phyloP scores from a whole-genome alignment of 1,284 basidiomycete genomes.

The Fomitopsis betulina region DNA sequence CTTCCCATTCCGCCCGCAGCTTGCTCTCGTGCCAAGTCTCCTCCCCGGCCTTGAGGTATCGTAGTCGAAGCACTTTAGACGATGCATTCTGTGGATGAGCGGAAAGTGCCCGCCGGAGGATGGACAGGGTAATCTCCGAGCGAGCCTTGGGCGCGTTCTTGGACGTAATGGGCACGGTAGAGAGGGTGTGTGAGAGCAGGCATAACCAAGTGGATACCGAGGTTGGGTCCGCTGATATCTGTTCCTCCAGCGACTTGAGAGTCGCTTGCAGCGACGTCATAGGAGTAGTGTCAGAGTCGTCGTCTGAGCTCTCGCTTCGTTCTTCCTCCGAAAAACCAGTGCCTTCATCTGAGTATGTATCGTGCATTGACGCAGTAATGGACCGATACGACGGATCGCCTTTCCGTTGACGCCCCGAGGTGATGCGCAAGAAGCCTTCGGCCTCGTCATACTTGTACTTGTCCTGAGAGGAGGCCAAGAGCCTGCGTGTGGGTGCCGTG shows the following conservation, averaged over 20 bases:
- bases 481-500: conserved; percentile 41
- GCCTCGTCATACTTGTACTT: conserved; percentile 49
- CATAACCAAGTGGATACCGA: conserved; percentile 61
- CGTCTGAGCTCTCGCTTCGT: conserved; percentile 22
- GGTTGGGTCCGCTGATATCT: conserved; percentile 45
- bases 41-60: conserved; percentile 66
- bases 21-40: conserved; percentile 60
- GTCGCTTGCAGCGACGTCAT: conserved; percentile 54
- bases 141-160: conserved; percentile 64
- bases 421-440: conserved; percentile 63
- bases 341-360: conserved; percentile 41
- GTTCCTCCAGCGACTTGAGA: conserved; percentile 54
- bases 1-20: conserved; percentile 66
- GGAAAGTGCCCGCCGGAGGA: conserved; percentile 61
- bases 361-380: conserved; percentile 35
- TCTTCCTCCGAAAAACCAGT: conserved; percentile 33
- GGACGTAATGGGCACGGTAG: conserved; percentile 50
- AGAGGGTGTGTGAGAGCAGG: conserved; percentile 56
- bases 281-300: conserved; percentile 29
- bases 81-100: conserved; percentile 46
- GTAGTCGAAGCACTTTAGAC: conserved; percentile 51
- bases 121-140: conserved; percentile 64
- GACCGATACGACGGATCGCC: conserved; percentile 46
- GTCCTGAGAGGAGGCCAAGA: conserved; percentile 34
- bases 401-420: conserved; percentile 29